Conservation (phyloP, 306 rosid species). For the Prunus davidiana region DNA sequence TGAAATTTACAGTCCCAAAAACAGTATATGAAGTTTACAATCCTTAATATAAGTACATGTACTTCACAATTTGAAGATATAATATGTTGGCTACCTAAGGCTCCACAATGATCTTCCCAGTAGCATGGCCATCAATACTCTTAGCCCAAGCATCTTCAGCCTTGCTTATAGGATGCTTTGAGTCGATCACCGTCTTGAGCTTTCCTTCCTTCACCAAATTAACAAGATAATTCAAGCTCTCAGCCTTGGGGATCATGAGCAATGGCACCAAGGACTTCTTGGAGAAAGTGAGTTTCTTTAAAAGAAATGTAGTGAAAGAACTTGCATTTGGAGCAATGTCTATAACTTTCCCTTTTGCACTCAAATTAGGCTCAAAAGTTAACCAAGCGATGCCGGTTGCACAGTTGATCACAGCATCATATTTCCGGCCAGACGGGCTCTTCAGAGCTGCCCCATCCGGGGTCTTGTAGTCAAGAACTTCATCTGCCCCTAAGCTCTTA, state of each 20-base stretch:
- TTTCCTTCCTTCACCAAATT: constrained; percentile 58
- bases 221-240: constrained; percentile 42
- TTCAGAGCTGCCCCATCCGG: constrained; percentile 61
- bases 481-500: constrained; percentile 69
- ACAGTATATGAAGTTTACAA: neutral
- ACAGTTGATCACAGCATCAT: constrained; percentile 56
- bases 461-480: constrained; percentile 64
- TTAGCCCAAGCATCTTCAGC: constrained; percentile 76
- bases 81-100: neutral
- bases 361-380: constrained; percentile 52
- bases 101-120: constrained; percentile 70
- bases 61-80: neutral
- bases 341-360: constrained; percentile 43
- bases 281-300: constrained; percentile 62
- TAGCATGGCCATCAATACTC: constrained; percentile 51
- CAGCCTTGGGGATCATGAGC: constrained; percentile 31
- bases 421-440: constrained; percentile 65
- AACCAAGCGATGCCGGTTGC: constrained; percentile 58
- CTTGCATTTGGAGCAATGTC: constrained; percentile 44
- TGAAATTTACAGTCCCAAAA: constrained; percentile 16
- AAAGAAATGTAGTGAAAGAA: constrained; percentile 30
- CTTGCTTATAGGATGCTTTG: constrained; percentile 49
- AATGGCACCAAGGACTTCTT: constrained; percentile 57
- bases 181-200: constrained; percentile 56
- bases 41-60: neutral